These are phyloP conservation scores for Beauveria australis DNA, from an alignment of 2,329 filamentous ascomycete genomes.

Conservation along the genomic window DNA sequence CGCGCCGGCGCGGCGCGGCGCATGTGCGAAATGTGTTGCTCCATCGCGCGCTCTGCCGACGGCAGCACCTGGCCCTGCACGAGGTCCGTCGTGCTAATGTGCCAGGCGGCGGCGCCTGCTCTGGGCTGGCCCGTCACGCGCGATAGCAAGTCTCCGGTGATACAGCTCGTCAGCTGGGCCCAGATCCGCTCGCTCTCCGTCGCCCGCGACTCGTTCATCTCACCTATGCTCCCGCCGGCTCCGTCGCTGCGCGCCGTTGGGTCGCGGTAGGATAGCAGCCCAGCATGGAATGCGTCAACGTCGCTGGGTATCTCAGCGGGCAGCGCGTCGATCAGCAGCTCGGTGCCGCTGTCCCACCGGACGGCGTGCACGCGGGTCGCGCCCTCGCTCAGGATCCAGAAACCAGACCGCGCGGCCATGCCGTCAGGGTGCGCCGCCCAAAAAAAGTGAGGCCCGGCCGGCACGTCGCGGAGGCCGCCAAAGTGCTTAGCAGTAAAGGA, in stretches of 20 bases:
- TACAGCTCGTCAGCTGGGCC: conserved; percentile 41
- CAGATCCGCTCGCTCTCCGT: conserved; percentile 35
- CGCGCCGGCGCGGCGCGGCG: conserved; percentile 26
- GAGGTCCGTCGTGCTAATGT: conserved; percentile 45
- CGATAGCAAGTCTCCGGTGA: conserved; percentile 36
- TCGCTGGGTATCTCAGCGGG: conserved; percentile 35
- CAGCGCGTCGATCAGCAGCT: conserved; percentile 43
- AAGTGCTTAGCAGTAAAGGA: conserved; percentile 41
- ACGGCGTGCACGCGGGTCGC: conserved; percentile 34
- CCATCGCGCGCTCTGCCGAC: conserved; percentile 31
- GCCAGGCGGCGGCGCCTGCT: conserved; percentile 33
- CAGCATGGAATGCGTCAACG: conserved; percentile 29
- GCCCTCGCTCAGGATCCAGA: conserved; percentile 42
- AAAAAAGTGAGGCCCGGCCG: conserved; percentile 49
- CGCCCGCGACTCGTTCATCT: conserved; percentile 15
- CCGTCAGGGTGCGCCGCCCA: conserved; percentile 45
- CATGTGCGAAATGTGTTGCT: conserved; percentile 27
- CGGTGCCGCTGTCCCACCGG: conserved; percentile 49
- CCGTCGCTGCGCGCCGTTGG: conserved; percentile 18
- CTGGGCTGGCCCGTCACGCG: conserved; percentile 34
- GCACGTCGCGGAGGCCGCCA: conserved; percentile 46
- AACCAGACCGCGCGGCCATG: conserved; percentile 44
- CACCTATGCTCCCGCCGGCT: conserved; percentile 15
- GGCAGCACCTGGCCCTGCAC: conserved; percentile 35
- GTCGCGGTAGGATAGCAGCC: conserved; percentile 38